Conservation (phyloP, 192 early-diverging fungal genomes). For the Coemansia sp. region DNA sequence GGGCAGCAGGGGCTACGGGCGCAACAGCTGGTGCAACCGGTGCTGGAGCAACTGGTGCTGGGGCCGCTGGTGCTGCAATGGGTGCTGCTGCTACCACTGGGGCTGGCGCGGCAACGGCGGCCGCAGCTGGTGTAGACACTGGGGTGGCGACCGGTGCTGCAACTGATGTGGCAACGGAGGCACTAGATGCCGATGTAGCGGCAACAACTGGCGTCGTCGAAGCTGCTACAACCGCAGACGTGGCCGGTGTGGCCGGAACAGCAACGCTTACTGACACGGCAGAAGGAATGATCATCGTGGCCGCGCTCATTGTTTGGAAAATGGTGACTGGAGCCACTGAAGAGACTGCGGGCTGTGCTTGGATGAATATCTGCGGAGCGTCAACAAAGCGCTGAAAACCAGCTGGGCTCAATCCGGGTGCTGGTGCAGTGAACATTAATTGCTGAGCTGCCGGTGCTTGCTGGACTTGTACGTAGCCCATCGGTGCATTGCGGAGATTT, state of each 20-base stretch:
- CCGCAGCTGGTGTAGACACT: neutral
- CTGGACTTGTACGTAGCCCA: conserved; percentile 20
- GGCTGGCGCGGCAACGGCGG: conserved; percentile 3
- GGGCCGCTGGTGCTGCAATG: conserved; percentile 1
- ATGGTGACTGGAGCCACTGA: conserved; percentile 23
- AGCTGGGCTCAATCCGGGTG: conserved; percentile 1
- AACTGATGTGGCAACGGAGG: conserved; percentile 7
- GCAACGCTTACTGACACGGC: conserved; percentile 6
- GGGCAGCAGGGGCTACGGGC: neutral
- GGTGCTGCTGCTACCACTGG: conserved; percentile 1
- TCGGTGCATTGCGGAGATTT: conserved; percentile 12
- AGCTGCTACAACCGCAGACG: neutral
- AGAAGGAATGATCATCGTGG: neutral
- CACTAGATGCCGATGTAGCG: neutral
- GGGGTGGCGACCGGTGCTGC: conserved; percentile 13
- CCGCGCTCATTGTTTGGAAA: conserved; percentile 21
- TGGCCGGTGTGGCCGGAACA: conserved; percentile 12
- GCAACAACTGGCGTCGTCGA: neutral
- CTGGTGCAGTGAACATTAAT: conserved; percentile 10
- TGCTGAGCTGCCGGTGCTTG: conserved; percentile 18
- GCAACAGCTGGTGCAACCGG: neutral
- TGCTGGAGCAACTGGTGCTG: neutral
- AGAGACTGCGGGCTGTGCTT: conserved; percentile 24
- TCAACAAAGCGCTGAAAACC: conserved; percentile 34
- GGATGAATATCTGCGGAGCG: conserved; percentile 32